These are phyloP conservation scores for Psilocybe cyanescens DNA, from an alignment of 768 basidiomycete genomes.

Conservation along the genomic window DNA sequence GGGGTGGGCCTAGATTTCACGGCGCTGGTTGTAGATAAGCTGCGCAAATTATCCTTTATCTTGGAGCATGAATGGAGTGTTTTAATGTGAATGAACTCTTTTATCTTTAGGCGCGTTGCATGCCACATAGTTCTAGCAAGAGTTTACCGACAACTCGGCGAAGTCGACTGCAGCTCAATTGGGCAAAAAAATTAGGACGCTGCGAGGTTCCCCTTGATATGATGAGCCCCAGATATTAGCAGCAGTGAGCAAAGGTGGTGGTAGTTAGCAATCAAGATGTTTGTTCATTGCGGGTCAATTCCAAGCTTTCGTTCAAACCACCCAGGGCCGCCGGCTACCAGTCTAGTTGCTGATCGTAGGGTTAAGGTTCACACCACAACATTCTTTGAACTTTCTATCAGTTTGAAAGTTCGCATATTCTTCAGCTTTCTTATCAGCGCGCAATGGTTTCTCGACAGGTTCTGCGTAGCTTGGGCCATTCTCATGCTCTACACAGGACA, in stretches of 20 bases:
- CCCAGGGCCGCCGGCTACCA: not conserved
- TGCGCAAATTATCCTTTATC: conserved; percentile 2
- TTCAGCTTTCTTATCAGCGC: not conserved
- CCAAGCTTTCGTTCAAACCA: not conserved
- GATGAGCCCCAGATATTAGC: not conserved
- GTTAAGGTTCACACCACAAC: not conserved
- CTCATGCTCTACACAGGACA: not conserved
- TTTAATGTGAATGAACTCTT: conserved; percentile 6
- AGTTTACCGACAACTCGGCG: not conserved
- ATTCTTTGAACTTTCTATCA: not conserved
- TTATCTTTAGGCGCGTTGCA: conserved; percentile 2
- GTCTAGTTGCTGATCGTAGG: not conserved
- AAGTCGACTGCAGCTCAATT: not conserved
- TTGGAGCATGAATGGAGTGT: not conserved
- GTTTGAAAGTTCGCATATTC: not conserved
- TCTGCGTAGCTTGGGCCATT: not conserved
- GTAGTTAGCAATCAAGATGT: not conserved
- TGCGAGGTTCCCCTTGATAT: not conserved
- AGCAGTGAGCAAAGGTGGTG: not conserved
- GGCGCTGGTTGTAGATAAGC: not conserved
- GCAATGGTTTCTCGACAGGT: conserved; percentile 3
- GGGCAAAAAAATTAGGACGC: not conserved
- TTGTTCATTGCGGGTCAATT: not conserved
- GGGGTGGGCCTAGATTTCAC: not conserved
- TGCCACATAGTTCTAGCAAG: not conserved